These are phyloP conservation scores for Aspergillus taichungensis DNA, from an alignment of 495 filamentous ascomycete genomes.

Conservation along the genomic window DNA sequence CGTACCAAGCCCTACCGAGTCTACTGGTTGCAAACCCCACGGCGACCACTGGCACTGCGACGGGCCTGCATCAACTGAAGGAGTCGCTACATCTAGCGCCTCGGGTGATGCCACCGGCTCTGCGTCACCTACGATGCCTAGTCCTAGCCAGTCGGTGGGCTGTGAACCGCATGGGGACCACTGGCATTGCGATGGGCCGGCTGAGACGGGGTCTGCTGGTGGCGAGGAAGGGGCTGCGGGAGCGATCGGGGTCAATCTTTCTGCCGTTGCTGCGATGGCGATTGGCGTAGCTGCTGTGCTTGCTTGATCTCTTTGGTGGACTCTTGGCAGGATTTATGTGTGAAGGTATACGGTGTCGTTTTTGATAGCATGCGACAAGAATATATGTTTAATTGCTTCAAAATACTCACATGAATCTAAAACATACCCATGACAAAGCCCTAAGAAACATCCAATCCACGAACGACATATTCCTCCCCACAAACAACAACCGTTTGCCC, in stretches of 20 bases:
- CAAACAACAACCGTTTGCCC: conserved; percentile 18
- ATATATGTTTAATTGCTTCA: no score
- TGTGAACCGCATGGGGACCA: conserved; percentile 6
- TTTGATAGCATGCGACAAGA: no score
- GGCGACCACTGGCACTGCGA: conserved; percentile 25
- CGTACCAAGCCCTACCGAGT: conserved; percentile 18
- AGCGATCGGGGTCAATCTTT: no score
- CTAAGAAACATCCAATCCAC: conserved; percentile 19
- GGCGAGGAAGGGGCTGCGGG: no score
- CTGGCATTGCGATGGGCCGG: neutral
- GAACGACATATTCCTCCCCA: conserved; percentile 24
- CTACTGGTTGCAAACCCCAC: conserved; percentile 20
- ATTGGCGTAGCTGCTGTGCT: no score
- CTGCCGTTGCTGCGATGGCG: no score
- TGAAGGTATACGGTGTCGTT: no score
- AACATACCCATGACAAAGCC: no score
- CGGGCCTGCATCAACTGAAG: conserved; percentile 12
- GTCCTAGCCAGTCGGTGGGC: conserved; percentile 1
- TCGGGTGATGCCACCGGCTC: neutral
- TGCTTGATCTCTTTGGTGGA: no score
- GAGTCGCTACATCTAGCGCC: neutral
- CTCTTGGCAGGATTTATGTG: no score
- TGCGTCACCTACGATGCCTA: neutral
- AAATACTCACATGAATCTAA: no score
- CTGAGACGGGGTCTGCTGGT: neutral